phyloP scores from a whole-genome alignment of 768 basidiomycete species.

The Cantharellus cinnabarinus region DNA sequence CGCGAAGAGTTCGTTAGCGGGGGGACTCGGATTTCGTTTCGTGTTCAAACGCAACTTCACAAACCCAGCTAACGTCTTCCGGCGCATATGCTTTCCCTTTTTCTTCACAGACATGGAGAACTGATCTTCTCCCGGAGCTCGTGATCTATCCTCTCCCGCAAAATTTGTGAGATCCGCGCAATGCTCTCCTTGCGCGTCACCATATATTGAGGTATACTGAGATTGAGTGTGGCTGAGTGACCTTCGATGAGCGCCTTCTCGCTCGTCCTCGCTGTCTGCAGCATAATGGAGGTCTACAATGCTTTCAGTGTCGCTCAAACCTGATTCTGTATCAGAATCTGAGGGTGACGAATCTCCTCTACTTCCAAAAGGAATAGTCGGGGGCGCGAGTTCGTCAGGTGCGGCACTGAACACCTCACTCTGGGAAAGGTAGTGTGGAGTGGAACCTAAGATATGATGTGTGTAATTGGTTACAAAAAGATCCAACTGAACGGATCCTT shows the following conservation, averaged over 20 bases:
- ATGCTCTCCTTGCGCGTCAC: neutral
- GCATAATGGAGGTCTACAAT: slow-evolving; percentile 10
- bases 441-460: slow-evolving; percentile 7
- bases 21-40: too few species aligned
- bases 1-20: too few species aligned
- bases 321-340: slow-evolving; percentile 7
- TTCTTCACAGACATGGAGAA: slow-evolving; percentile 34
- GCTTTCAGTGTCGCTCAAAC: slow-evolving; percentile 7
- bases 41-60: too few species aligned
- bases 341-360: slow-evolving; percentile 3
- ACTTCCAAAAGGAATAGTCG: slow-evolving; percentile 7
- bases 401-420: too few species aligned
- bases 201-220: neutral
- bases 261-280: neutral
- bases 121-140: slow-evolving; percentile 33
- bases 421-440: neutral
- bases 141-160: slow-evolving; percentile 48
- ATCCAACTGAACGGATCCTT: slow-evolving; percentile 35
- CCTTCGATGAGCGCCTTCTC: neutral
- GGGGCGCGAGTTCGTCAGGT: slow-evolving; percentile 10
- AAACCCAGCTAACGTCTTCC: slow-evolving; percentile 19
- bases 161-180: slow-evolving; percentile 55
- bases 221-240: neutral
- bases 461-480: slow-evolving; percentile 52
- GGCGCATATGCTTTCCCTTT: slow-evolving; percentile 40